Conservation (phyloP, 106 monocot species). For the Phalaenopsis aphrodite region DNA sequence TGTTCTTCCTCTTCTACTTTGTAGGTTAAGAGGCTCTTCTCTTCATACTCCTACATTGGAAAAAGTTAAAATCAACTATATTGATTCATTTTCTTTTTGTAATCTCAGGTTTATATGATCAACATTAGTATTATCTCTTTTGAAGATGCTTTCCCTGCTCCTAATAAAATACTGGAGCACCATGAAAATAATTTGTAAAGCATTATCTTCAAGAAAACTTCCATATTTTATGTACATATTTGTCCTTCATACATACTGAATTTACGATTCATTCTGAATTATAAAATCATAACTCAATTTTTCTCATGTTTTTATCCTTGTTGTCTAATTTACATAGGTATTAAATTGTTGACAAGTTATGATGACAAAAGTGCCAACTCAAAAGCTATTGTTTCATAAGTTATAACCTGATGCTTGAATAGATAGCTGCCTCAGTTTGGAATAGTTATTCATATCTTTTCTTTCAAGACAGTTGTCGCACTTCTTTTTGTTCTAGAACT, state of each 20-base stretch:
- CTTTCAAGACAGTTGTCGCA: too few species aligned
- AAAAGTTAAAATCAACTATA: conserved; percentile 2
- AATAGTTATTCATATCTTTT: too few species aligned
- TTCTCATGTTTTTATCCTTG: too few species aligned
- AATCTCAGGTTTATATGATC: not conserved
- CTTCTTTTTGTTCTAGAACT: too few species aligned
- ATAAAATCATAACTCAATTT: too few species aligned
- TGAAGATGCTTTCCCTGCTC: not conserved
- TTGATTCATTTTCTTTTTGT: not conserved
- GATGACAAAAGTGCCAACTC: too few species aligned
- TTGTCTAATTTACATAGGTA: too few species aligned
- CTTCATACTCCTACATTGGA: conserved; percentile 58
- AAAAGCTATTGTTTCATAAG: too few species aligned
- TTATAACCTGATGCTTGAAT: too few species aligned
- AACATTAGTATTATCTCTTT: not conserved
- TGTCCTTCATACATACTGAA: not conserved
- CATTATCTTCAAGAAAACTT: not conserved
- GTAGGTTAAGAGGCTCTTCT: conserved; percentile 36
- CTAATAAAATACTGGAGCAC: not conserved
- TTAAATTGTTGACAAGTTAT: too few species aligned
- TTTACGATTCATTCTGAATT: too few species aligned
- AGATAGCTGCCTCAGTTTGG: too few species aligned
- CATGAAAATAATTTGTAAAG: not conserved
- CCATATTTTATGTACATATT: not conserved
- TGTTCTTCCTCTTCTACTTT: conserved; percentile 41